These are phyloP conservation scores for Telopea speciosissima DNA, from an alignment of 177 flowering plant species.

Conservation along the genomic window DNA sequence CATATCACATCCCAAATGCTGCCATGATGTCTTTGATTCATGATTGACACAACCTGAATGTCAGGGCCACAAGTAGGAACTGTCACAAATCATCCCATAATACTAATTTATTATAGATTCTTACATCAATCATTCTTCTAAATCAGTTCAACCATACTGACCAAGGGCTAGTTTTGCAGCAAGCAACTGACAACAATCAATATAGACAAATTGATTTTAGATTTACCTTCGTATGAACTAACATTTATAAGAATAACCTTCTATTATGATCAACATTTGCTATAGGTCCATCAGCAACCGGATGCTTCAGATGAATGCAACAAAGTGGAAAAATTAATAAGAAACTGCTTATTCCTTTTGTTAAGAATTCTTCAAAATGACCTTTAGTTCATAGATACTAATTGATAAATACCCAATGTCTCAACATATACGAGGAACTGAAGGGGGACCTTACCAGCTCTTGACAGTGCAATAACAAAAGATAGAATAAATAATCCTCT, in stretches of 20 bases:
- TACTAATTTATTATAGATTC: no score
- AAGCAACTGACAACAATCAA: no score
- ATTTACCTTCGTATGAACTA: neutral
- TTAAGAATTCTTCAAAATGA: neutral
- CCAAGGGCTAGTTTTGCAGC: no score
- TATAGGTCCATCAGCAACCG: neutral
- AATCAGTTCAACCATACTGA: no score
- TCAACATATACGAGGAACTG: neutral
- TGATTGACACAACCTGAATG: no score
- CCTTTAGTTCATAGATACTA: neutral
- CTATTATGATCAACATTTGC: neutral
- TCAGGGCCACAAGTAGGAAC: no score
- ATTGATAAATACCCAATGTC: neutral
- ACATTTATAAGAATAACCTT: neutral
- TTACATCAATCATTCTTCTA: no score
- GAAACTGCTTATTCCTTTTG: neutral
- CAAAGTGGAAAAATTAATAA: neutral
- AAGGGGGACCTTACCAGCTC: neutral
- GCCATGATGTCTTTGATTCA: no score
- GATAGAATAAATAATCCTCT: neutral
- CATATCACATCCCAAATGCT: no score
- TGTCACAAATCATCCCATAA: no score
- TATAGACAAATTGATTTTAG: neutral
- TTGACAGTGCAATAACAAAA: neutral
- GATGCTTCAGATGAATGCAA: neutral